Base-by-base conservation (phyloP, 1,284 basidiomycete species). In the Anthracocystis panici-leucophaei region DNA sequence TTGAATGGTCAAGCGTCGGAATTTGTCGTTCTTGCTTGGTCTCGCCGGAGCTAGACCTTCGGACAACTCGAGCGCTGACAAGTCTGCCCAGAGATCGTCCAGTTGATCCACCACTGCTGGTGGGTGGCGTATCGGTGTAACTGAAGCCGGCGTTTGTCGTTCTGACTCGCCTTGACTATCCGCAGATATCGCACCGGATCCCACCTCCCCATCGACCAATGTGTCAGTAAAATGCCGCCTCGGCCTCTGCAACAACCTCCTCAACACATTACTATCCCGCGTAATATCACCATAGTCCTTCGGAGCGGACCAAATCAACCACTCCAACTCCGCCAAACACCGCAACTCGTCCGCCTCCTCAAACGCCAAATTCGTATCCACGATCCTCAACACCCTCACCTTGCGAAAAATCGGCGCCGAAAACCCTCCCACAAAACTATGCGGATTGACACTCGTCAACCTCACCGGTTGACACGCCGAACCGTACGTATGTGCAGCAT, bases 391-490 rank as follows among this genome's bases (percentile, higher is more conserved):
- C 45, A 70, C 57, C 25, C 63, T 65, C 5, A 82, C 77, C 25
- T 75, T 81, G 1, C 76, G 41, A 38, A 84, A 84, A 25, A 84
- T 82, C 35, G 81, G 79, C 33, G 81, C 83, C 10, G 71, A 71
- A 51, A 84, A 84, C 23, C 70, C 78, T 8, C 78, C 76, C 0
- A 84, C 69, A 46, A 82, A 84, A 42, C 76, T 78, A 62, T 84
- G 79, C 10, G 83, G 82, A 38, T 84, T 84, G 63, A 84, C 65
- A 65, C 78, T 79, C 16, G 78, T 77, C 31, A 84, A 42, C 14
- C 67, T 50, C 8, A 73, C 46, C 9, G 83, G 83, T 64, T 84
- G 81, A 56, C 81, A 84, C 4, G 80, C 78, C 11, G 82, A 79
- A 18, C 83, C 83, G 57, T 83, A 84, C 14, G 70, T 74, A 21